Evolutionary conservation across 331 rosid species (phyloP).

Genomic region (Quercus tomentella): DNA sequence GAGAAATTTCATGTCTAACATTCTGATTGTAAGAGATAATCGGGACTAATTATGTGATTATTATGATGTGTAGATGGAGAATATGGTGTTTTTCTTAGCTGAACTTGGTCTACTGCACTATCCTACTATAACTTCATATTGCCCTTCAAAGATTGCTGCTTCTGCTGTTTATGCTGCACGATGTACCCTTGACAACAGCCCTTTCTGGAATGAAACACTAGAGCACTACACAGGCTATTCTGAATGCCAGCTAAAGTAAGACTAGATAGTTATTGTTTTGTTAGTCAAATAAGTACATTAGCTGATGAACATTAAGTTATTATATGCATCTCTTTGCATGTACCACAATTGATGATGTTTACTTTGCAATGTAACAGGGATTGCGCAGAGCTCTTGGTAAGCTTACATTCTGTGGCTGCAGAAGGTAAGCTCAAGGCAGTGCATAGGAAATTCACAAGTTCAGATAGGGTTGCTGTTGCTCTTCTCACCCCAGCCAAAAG

Average conservation of each 20-base stretch:
- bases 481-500: constrained; percentile 25
- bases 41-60: background rate
- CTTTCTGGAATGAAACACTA: constrained; percentile 71
- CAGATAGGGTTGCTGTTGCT: constrained; percentile 28
- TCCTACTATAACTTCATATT: constrained; percentile 23
- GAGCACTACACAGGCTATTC: constrained; percentile 67
- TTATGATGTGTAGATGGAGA: constrained; percentile 33
- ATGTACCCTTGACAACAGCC: constrained; percentile 49
- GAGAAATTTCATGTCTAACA: background rate
- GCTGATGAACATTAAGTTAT: too few species aligned
- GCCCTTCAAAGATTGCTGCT: constrained; percentile 82
- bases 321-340: too few species aligned
- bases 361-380: constrained; percentile 26
- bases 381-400: constrained; percentile 32
- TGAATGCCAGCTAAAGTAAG: constrained; percentile 48
- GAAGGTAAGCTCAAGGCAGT: constrained; percentile 43
- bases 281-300: too few species aligned
- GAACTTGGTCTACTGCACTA: constrained; percentile 75
- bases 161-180: constrained; percentile 79
- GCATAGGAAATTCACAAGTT: constrained; percentile 27
- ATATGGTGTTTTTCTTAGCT: constrained; percentile 69
- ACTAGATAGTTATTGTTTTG: too few species aligned
- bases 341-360: background rate
- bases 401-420: constrained; percentile 30
- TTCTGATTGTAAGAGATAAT: background rate